Evolutionary conservation across 495 filamentous ascomycete genomes (phyloP).

Genomic region (Penicillium herquei): DNA sequence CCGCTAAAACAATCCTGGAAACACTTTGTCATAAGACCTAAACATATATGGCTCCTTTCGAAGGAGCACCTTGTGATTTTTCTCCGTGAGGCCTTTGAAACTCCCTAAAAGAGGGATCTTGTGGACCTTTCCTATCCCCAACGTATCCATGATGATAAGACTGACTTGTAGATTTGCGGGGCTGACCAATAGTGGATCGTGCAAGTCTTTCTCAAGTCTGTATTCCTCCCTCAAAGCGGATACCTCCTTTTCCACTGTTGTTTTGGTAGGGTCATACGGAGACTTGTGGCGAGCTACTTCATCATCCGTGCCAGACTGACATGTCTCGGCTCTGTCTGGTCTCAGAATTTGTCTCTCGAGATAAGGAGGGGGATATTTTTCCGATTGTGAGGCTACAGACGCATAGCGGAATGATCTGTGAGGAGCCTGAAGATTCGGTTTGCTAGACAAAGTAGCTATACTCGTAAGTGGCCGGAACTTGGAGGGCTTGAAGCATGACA

Average conservation of each 20-base stretch:
- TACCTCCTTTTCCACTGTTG: constrained; percentile 22
- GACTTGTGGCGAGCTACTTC: constrained; percentile 30
- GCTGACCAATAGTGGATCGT: constrained; percentile 27
- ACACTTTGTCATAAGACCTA: constrained; percentile 24
- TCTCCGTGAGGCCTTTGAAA: constrained; percentile 26
- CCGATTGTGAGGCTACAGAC: not conserved
- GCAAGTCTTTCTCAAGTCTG: constrained; percentile 20
- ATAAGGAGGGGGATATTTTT: not conserved
- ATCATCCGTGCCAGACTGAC: constrained; percentile 30
- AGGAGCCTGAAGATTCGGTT: not conserved
- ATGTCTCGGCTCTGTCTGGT: constrained; percentile 25
- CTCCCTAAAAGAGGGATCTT: constrained; percentile 15
- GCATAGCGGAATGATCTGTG: not conserved
- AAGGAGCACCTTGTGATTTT: constrained; percentile 17
- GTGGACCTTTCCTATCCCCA: constrained; percentile 12
- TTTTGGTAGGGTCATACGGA: constrained; percentile 27
- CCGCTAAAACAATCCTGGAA: constrained; percentile 3
- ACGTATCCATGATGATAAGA: constrained; percentile 17
- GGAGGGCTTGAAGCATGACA: not conserved
- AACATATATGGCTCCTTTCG: constrained; percentile 18
- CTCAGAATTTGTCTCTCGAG: constrained; percentile 27
- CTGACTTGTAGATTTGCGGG: constrained; percentile 29
- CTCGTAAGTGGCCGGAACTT: not conserved
- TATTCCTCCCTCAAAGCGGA: constrained; percentile 26
- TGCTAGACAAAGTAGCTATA: not conserved